Percentiles rank a stretch among this genome's conserved stretches.
Conservation (phyloP, 345 rosid species). For the Brassica juncea region DNA sequence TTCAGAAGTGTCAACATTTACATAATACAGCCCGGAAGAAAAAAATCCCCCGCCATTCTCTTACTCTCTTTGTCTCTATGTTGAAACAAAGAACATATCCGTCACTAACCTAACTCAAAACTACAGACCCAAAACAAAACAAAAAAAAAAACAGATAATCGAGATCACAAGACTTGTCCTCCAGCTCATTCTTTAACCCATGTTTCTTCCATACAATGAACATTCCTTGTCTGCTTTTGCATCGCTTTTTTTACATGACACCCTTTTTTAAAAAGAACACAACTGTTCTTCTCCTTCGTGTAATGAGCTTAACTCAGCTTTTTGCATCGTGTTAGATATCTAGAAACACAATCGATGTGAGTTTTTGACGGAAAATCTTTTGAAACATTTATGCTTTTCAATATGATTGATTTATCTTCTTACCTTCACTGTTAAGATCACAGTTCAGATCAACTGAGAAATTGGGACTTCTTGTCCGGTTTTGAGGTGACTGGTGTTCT, state of each 20-base stretch:
- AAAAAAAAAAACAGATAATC: constrained; percentile 14
- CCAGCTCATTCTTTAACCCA: constrained; percentile 19
- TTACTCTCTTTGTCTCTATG: not conserved
- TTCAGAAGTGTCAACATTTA: not conserved
- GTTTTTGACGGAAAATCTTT: not conserved
- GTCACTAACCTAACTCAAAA: constrained; percentile 36
- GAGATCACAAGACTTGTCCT: constrained; percentile 15
- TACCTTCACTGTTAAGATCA: constrained; percentile 67
- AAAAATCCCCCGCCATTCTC: constrained; percentile 10
- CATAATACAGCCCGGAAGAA: constrained; percentile 14
- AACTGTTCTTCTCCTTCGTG: not conserved
- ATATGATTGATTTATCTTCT: not conserved
- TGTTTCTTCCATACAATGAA: constrained; percentile 14
- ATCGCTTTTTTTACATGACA: constrained; percentile 22
- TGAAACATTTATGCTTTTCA: not conserved
- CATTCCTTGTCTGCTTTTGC: constrained; percentile 17
- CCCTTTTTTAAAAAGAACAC: not conserved
- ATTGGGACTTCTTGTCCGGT: constrained; percentile 44
- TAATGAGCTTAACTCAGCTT: not conserved
- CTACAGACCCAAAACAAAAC: constrained; percentile 26
- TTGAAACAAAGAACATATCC: constrained; percentile 3
- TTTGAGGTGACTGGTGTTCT: constrained; percentile 47
- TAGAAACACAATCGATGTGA: not conserved
- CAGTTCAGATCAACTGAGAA: constrained; percentile 62
- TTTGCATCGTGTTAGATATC: constrained; percentile 23